Evolutionary conservation across 768 basidiomycete species (phyloP).

Genomic region (Pisolithus microcarpus): DNA sequence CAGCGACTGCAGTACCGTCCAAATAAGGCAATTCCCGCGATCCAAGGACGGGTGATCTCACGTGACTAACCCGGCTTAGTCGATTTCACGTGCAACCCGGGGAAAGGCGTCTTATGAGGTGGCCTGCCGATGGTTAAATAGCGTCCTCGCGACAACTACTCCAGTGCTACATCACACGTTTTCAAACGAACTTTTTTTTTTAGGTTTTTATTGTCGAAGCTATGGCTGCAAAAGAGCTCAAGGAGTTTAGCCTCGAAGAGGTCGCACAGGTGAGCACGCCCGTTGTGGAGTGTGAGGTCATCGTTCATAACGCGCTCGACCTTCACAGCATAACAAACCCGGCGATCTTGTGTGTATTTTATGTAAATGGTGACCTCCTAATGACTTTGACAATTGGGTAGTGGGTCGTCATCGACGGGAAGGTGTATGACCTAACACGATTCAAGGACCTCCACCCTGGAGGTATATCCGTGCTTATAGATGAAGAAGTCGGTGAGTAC

Average conservation of each 20-base stretch:
- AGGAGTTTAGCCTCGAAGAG: slow-evolving; percentile 50
- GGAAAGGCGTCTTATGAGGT: slow-evolving; percentile 1
- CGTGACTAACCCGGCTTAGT: not conserved
- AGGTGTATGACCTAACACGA: slow-evolving; percentile 76
- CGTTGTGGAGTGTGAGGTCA: not conserved
- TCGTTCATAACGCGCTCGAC: not conserved
- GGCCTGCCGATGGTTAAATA: not conserved
- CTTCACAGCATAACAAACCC: slow-evolving; percentile 58
- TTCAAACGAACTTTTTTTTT: not conserved
- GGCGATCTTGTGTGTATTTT: slow-evolving; percentile 58
- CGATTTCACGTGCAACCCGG: slow-evolving; percentile 2
- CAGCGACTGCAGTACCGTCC: not conserved
- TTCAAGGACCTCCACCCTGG: slow-evolving; percentile 83
- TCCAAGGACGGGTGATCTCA: not conserved
- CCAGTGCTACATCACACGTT: too few relatives aligned
- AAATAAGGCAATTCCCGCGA: not conserved
- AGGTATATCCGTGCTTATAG: slow-evolving; percentile 70
- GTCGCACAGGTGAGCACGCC: slow-evolving; percentile 41
- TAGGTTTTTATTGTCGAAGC: not conserved
- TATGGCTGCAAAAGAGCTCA: slow-evolving; percentile 31
- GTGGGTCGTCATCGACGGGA: slow-evolving; percentile 83
- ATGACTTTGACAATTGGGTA: slow-evolving; percentile 19
- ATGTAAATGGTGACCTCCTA: not conserved
- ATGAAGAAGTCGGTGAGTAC: slow-evolving; percentile 62
- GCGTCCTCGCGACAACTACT: too few relatives aligned